A percentile compares a stretch with the other conserved stretches of the same genome.
phyloP scores from a whole-genome alignment of 1,284 basidiomycete genomes.

The Moniliophthora roreri region DNA sequence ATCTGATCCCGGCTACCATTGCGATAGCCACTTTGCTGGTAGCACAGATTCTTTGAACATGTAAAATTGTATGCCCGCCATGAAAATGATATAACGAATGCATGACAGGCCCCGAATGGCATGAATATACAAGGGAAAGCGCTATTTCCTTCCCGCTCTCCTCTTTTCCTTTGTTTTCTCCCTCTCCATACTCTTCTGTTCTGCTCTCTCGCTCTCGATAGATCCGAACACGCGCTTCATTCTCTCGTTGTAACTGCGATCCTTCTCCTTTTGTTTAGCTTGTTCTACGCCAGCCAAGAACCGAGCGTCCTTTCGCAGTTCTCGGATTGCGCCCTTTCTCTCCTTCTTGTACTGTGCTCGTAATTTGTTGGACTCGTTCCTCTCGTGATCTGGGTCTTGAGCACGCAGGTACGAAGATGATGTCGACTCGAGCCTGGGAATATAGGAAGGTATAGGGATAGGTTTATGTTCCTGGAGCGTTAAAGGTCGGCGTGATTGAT shows the following conservation, averaged over 20 bases:
- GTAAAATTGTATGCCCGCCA: too few species aligned
- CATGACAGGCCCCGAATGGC: too few species aligned
- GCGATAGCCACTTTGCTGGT: too few species aligned
- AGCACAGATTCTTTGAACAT: too few species aligned
- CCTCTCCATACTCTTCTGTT: slow-evolving; percentile 91
- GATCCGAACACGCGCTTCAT: slow-evolving; percentile 85
- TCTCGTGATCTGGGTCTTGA: slow-evolving; percentile 92
- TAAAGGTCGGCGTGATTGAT: slow-evolving; percentile 76
- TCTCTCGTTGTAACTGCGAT: slow-evolving; percentile 71
- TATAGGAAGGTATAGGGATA: slow-evolving; percentile 90
- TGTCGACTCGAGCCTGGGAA: slow-evolving; percentile 91
- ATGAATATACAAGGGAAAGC: too few species aligned
- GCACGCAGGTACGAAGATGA: slow-evolving; percentile 79
- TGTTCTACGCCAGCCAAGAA: slow-evolving; percentile 91
- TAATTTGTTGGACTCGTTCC: slow-evolving; percentile 86
- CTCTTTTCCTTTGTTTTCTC: slow-evolving; percentile 79
- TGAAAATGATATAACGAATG: too few species aligned
- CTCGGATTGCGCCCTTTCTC: slow-evolving; percentile 94
- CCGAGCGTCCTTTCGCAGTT: slow-evolving; percentile 92
- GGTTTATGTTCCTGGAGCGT: slow-evolving; percentile 93
- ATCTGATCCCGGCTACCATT: too few species aligned
- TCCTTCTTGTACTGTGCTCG: slow-evolving; percentile 94
- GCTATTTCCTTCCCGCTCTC: slow-evolving; percentile 66
- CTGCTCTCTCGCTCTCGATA: slow-evolving; percentile 88
- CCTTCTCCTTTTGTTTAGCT: slow-evolving; percentile 83